These are phyloP conservation scores for Lignosus rhinocerotis DNA, from an alignment of 1,284 basidiomycete species.

Conservation along the genomic window DNA sequence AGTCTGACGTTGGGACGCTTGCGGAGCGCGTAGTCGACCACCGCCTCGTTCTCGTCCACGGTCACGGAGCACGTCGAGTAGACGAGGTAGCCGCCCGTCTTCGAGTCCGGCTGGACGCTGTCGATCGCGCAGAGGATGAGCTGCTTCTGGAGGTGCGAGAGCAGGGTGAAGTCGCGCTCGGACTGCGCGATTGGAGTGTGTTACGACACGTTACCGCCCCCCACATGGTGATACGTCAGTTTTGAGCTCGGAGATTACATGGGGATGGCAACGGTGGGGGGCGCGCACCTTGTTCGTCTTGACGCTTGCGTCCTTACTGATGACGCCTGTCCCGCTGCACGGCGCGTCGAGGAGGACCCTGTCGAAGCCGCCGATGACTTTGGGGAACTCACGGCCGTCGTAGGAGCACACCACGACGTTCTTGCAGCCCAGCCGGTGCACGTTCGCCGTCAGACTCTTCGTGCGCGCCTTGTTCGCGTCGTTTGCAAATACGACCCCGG, in stretches of 20 bases:
- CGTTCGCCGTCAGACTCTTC: constrained; percentile 95
- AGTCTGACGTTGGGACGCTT: constrained; percentile 96
- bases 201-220: neutral
- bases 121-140: constrained; percentile 98
- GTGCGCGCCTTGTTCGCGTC: constrained; percentile 95
- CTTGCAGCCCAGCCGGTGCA: constrained; percentile 96
- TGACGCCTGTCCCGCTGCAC: constrained; percentile 97
- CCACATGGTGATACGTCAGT: neutral
- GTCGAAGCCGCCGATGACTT: constrained; percentile 98
- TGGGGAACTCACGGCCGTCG: constrained; percentile 98
- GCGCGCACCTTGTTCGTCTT: constrained; percentile 92
- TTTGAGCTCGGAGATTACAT: neutral
- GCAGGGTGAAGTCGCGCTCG: constrained; percentile 91
- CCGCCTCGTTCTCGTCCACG: constrained; percentile 97
- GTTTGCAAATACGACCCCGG: constrained; percentile 97
- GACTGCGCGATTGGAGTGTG: constrained; percentile 53
- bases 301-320: constrained; percentile 96
- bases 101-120: constrained; percentile 87
- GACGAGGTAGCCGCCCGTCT: constrained; percentile 92
- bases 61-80: constrained; percentile 99
- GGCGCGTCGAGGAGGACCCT: constrained; percentile 96
- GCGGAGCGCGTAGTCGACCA: constrained; percentile 97
- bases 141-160: constrained; percentile 98
- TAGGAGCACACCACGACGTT: constrained; percentile 98
- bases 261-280: neutral